Percentiles rank a stretch among this genome's conserved stretches.
phyloP scores from a whole-genome alignment of 2,329 filamentous ascomycete genomes.

The Ceratocystis variospora region DNA sequence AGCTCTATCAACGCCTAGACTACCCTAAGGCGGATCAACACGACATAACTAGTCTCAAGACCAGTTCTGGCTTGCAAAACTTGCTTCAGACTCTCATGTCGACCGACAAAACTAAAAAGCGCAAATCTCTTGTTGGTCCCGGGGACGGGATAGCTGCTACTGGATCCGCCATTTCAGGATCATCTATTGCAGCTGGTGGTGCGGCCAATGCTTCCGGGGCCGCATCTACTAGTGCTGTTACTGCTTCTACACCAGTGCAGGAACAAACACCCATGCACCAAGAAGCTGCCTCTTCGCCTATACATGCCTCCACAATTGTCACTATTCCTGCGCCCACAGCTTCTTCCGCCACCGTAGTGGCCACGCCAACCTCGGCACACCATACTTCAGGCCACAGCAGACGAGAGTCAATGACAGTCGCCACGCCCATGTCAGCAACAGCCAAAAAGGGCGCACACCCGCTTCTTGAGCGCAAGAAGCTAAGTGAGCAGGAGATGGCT shows the following conservation, averaged over 20 bases:
- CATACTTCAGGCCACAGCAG: constrained; percentile 24
- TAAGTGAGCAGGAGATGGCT: constrained; percentile 60
- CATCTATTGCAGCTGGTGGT: background rate
- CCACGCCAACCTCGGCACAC: background rate
- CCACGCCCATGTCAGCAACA: constrained; percentile 26
- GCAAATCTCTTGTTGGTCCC: constrained; percentile 55
- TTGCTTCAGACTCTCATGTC: constrained; percentile 71
- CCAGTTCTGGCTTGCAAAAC: constrained; percentile 63
- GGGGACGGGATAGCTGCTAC: constrained; percentile 43
- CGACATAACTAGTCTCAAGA: constrained; percentile 65
- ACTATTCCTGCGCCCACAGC: background rate
- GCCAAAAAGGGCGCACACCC: constrained; percentile 26
- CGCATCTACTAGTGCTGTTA: background rate
- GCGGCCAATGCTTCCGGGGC: background rate
- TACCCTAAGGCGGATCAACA: constrained; percentile 55
- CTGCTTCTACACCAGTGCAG: background rate
- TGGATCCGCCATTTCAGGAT: constrained; percentile 26
- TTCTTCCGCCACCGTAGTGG: constrained; percentile 17
- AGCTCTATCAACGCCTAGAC: constrained; percentile 76
- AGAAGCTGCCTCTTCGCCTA: constrained; percentile 1
- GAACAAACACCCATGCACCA: background rate
- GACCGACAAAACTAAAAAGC: constrained; percentile 80
- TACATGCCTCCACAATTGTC: constrained; percentile 24
- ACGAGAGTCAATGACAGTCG: constrained; percentile 34
- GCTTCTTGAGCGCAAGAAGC: constrained; percentile 46